phyloP scores from a whole-genome alignment of 179 eudicot species.

The Pouteria campechiana region DNA sequence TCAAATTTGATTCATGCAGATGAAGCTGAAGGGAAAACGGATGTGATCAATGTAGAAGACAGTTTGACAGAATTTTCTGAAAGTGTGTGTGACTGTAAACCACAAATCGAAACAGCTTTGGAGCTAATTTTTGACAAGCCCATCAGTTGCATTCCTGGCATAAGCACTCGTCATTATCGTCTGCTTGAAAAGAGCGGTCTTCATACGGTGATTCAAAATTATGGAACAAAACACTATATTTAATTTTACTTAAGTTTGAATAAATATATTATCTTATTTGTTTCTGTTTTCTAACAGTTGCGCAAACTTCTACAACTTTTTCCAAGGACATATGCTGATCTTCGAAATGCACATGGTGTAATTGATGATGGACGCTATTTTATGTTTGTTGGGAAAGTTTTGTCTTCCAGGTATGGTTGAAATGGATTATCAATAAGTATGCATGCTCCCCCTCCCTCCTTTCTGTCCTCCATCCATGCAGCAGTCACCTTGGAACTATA shows the following conservation, averaged over 20 bases:
- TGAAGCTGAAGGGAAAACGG: conserved; percentile 9
- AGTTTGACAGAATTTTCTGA: conserved; percentile 15
- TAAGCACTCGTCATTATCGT: conserved; percentile 42
- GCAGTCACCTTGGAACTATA: too few relatives aligned
- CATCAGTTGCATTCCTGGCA: conserved; percentile 48
- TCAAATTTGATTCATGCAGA: too few relatives aligned
- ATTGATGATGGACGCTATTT: conserved; percentile 88
- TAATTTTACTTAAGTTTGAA: not conserved
- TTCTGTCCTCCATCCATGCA: too few relatives aligned
- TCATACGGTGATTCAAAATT: conserved; percentile 47
- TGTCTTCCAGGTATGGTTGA: conserved; percentile 60
- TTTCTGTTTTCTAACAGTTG: conserved; percentile 51
- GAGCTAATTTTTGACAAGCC: conserved; percentile 51
- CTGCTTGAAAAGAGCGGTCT: conserved; percentile 72
- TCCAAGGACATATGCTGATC: conserved; percentile 95
- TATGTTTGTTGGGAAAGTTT: conserved; percentile 74
- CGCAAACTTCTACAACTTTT: conserved; percentile 88
- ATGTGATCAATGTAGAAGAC: conserved; percentile 6
- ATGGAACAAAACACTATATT: conserved; percentile 1
- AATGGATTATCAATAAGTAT: not conserved
- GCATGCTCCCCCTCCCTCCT: not conserved
- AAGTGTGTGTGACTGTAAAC: conserved; percentile 5
- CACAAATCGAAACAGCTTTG: conserved; percentile 15
- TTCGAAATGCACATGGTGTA: conserved; percentile 69
- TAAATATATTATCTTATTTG: conserved; percentile 2